phyloP scores from a whole-genome alignment of 139 green algal genomes.

The Gonium pectorale region DNA sequence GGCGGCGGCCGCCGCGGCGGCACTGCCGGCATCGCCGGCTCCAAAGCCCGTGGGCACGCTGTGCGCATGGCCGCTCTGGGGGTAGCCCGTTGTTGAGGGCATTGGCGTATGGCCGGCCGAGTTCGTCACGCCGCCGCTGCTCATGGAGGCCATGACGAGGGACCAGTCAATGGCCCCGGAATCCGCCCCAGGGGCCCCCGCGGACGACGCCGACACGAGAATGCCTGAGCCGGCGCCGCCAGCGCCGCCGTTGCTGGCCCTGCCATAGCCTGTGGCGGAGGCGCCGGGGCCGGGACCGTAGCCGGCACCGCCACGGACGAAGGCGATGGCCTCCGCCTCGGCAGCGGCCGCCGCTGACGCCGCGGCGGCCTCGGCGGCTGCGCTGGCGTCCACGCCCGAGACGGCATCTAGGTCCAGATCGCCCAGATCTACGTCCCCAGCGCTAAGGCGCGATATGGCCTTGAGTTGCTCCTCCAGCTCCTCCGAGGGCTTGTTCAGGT shows the following conservation, averaged over 20 bases:
- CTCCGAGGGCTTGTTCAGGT: constrained; percentile 5
- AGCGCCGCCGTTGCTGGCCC: not conserved
- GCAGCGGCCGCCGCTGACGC: not conserved
- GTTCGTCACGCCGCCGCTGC: not conserved
- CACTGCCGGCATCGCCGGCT: too few relatives aligned
- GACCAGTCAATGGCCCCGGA: constrained; percentile 24
- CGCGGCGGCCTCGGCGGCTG: not conserved
- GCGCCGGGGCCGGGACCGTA: not conserved
- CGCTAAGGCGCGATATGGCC: too few relatives aligned
- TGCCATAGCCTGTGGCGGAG: not conserved
- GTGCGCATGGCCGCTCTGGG: too few relatives aligned
- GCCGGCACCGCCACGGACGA: not conserved
- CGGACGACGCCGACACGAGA: too few relatives aligned
- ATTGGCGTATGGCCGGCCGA: constrained; percentile 35
- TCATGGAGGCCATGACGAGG: constrained; percentile 18
- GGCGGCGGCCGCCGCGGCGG: too few relatives aligned
- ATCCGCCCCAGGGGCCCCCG: not conserved
- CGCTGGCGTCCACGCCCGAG: too few relatives aligned
- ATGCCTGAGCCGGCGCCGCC: not conserved
- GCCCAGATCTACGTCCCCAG: too few relatives aligned
- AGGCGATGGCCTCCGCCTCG: constrained; percentile 1
- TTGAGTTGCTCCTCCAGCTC: too few relatives aligned
- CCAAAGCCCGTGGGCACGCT: too few relatives aligned
- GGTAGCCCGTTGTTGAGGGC: not conserved
- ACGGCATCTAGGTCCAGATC: too few relatives aligned